Evolutionary conservation across 2,329 filamentous ascomycete species (phyloP), one percentile per base, ranked within the genome.

Genomic region (Rhynchosporium agropyri): DNA sequence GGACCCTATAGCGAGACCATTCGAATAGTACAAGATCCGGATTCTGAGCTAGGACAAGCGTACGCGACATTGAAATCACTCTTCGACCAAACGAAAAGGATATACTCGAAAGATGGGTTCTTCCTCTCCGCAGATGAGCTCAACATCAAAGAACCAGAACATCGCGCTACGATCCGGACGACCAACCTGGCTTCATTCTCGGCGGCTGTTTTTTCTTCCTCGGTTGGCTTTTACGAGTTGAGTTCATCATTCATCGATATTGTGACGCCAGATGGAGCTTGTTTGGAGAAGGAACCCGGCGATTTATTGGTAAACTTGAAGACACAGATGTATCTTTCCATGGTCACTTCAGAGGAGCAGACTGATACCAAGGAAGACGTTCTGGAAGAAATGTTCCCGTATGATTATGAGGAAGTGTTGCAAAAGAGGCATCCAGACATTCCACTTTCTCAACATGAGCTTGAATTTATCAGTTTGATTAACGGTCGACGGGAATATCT

Each of bases 131-230:
- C 81, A 4, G 76, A 79, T n/a, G 79, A 82, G 51, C 74, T 86
- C 20, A 80, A 80, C 45, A 77, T 85, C 50, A 77, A 77, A 6
- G 80, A 83, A 28, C 72, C 77, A 2, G 75, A 77, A 9, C 84
- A 88, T 69, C 76, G 86, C 46, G 83, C 84, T 62, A 82, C 83
- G 51, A 83, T 89, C 61, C 80, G 84, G 61, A 87, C 84, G 71
- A 84, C 85, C 46, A 89, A 89, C 68, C 77, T 88, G 55, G 86
- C 86, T 10, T 87, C 85, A 0, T 89, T 88, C 70, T 81, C 87
- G 33, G 84, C 83, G 0, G 84, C 82, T 65, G 82, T 88, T 31
- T 86, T 89, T 69, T 83, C 84, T 15, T 83, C 85, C 68, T 84
- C 87, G 71, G 84, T 88, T 64, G 84, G 84, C 9, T 87, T 89